Base-by-base conservation (phyloP, 2,329 filamentous ascomycete species). In the Blastomyces percursus region DNA sequence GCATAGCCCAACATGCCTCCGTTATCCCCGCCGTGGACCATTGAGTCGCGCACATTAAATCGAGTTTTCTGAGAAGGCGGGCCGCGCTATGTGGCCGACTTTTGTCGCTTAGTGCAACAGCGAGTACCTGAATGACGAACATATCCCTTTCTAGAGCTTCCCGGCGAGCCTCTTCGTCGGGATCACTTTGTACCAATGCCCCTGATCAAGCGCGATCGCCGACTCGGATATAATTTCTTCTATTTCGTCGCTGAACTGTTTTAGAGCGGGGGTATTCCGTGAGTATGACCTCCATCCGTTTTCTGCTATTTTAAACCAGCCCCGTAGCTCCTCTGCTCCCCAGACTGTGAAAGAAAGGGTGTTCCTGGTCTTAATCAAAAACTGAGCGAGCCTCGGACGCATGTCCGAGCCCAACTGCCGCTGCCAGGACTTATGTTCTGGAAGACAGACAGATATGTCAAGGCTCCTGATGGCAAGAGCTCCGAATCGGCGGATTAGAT, bases 401-500 rank as follows among this genome's bases (percentile, higher is more conserved):
- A 55, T 21, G 19, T 21, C 30, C 5, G 52, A 32, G 30, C 30
- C 21, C n/a, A 38, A 38, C 9, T 16, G 32, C 52, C 16, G 30
- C 9, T 4, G 16, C 32, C 21, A 44, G 21, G 24, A 16, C 3
- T 14, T 58, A 19, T 24, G 55, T 21, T 30, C 55, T 30, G 38
- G n/a, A 30, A 58, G 46, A 30, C 38, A 16, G 24, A 58, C 8
- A 14, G 55, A 58, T 12, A 44, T 40, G 38, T 58, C 38, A 58
- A 58, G 35, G 14, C 19, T 19, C 6, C 11, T 58, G 21, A 58
- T 42, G 21, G 55, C 24, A 44, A 14, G n/a, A 24, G 35, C 19
- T n/a, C 38, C 55, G 38, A 58, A 27, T 58, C 55, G 38, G 9
- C 55, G 55, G 55, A 58, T 40, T n/a, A 58, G 38, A 30, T 58